Percentiles rank a stretch among this genome's conserved stretches.
Conservation (phyloP, 2,329 filamentous ascomycete genomes). For the Aulographum hederae region DNA sequence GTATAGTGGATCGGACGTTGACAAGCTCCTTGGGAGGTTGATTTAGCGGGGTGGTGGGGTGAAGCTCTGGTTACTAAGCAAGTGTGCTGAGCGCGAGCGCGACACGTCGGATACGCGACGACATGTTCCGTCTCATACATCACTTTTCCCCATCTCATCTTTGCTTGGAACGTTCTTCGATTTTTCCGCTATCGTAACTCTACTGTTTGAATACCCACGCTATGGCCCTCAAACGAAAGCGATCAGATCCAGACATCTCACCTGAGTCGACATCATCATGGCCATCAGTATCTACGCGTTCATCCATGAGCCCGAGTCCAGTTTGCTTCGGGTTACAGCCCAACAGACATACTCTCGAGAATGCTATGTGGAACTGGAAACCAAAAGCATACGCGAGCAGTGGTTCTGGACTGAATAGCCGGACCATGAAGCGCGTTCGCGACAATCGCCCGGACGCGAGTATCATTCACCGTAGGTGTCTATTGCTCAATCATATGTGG, state of each 20-base stretch:
- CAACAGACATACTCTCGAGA: constrained; percentile 2
- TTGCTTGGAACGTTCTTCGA: not conserved
- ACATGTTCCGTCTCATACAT: not conserved
- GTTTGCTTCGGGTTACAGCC: constrained; percentile 6
- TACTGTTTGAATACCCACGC: constrained; percentile 2
- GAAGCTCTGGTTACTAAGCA: not conserved
- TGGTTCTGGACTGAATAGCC: constrained; percentile 30
- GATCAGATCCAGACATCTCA: constrained; percentile 26
- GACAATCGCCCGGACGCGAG: constrained; percentile 39
- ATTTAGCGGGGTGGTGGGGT: not conserved
- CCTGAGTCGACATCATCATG: constrained; percentile 22
- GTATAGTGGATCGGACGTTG: not conserved
- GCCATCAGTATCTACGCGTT: constrained; percentile 15
- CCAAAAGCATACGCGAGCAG: too few relatives aligned
- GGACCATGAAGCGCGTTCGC: constrained; percentile 40
- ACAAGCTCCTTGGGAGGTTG: not conserved
- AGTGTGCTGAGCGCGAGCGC: not conserved
- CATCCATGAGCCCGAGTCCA: constrained; percentile 12
- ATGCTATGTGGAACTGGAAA: constrained; percentile 13
- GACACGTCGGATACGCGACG: not conserved
- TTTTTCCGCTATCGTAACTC: not conserved
- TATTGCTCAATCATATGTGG: not conserved
- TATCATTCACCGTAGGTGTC: constrained; percentile 31
- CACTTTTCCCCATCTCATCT: not conserved
- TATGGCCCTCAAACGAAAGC: constrained; percentile 44